Conservation (phyloP, 192 early-diverging fungal genomes). For the Coemansia aciculifera region DNA sequence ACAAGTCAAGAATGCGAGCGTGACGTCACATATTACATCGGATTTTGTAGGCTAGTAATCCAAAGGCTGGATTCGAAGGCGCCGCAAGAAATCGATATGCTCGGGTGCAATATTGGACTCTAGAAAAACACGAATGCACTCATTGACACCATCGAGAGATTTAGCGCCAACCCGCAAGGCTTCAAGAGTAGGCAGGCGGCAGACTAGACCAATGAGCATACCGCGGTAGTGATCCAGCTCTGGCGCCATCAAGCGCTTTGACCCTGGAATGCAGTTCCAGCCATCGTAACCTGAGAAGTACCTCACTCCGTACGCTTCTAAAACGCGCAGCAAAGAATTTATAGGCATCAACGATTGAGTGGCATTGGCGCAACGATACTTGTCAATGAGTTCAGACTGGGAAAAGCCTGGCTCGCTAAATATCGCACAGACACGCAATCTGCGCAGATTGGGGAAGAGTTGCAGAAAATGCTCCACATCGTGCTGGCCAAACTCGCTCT, state of each 20-base stretch:
- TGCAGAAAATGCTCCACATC: background rate
- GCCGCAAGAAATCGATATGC: background rate
- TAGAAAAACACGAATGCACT: background rate
- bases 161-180: too few species aligned
- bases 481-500: background rate
- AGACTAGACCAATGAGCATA: too few species aligned
- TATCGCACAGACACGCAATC: background rate
- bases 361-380: background rate
- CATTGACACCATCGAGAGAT: background rate
- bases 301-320: background rate
- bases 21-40: background rate
- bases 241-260: too few species aligned
- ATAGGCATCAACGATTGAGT: background rate
- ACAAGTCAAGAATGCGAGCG: background rate
- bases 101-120: background rate
- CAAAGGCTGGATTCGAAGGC: background rate
- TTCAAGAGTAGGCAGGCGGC: too few species aligned
- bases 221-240: too few species aligned
- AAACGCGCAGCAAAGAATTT: background rate
- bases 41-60: background rate
- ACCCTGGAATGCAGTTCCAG: too few species aligned
- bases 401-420: background rate
- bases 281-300: background rate
- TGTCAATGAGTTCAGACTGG: background rate
- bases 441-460: background rate